Evolutionary conservation across 129 eudicot species (phyloP), one percentile per base, ranked within the genome.

Genomic region (Solidago caesia): DNA sequence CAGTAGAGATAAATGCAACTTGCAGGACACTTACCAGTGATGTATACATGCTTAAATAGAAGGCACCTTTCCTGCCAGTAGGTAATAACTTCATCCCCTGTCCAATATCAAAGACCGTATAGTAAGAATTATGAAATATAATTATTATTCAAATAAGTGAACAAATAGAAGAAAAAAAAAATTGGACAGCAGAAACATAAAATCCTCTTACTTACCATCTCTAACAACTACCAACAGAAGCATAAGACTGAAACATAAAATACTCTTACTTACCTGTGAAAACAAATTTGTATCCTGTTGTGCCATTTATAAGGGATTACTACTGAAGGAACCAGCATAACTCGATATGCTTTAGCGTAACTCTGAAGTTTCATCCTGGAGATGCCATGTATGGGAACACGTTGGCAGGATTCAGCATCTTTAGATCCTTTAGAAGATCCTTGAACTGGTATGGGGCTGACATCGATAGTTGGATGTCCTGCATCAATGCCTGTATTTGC

Each of bases 71-170:
- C 78, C 98, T 82, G 80, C 98, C 98, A 75, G 92, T 86, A 47
- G 98, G 98, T 82, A 93, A 74, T 75, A 93, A 75, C 71, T 91
- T 93, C 98, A 93, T 93, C 61, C 97, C 98, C 98, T 90, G 75
- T 70, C 64, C 44, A 57, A 71, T 11, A 58, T 66, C 55, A 79
- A 66, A 39, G 58, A 53, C 43, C 14, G 45, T 47, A 56, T 57
- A 79, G 8, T 49, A 11, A 79, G 48, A 46, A 51, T 14, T 2
- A 71, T 13, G 48, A 46, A 51, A 33, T 2, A 71, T 33, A 70
- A 70, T 15, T 63, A 64, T 44, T 27, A n/a, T n/a, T n/a, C 26
- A 16, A n/a, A 15, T 13, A 68, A 41, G 46, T 41, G 6, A 3
- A 77, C 52, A 41, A 62, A 2, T 3, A 61, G 39, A 11, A 29